Evolutionary conservation across 768 basidiomycete genomes (phyloP), one percentile per base, ranked within the genome.

Genomic region (Amanita inopinata): DNA sequence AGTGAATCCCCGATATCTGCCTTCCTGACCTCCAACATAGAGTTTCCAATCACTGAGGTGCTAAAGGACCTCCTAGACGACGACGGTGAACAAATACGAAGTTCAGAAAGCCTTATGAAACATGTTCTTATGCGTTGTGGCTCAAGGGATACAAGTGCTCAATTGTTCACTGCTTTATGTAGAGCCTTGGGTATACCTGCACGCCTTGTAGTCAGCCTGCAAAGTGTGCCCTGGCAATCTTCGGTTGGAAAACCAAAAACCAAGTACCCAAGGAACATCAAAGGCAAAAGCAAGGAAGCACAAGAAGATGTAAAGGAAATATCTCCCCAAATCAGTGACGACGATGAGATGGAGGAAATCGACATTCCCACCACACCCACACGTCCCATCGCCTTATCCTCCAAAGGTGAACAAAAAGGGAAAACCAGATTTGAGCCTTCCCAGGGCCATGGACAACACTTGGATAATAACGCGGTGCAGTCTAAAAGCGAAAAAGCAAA

Each of bases 221-320:
- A 98, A 61, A 80, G 87, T 40, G 79, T 97, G 7, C 89, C 91
- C 7, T 97, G 92, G 92, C 75, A 91, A 57, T 75, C 77, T 14
- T 62, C 66, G 22, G 66, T 76, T 11, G 78, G 77, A 3, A 80
- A 77, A 53, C 64, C 74, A 10, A 78, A 73, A 47, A 57, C 68
- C 3, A 59, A 54, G 22, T 58, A 63, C 37, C 46, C 51, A 12
- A 66, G 54, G 46, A 76, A 70, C 57, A 53, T 56, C 40, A 64
- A 61, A 50, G 53, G 46, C 31, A 63, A 53, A 55, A 49, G 43
- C 46, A 64, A 53, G 59, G 61, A 23, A 64, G 69, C 56, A 40
- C 48, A 52, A 23, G 59, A 51, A 36, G 54, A 50, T 27, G 57
- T 51, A 11, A 62, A 65, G 10, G 53, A 42, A 14, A 49, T n/a